Conservation (phyloP, 2,329 filamentous ascomycete genomes). For the Trichoderma koningiopsis region DNA sequence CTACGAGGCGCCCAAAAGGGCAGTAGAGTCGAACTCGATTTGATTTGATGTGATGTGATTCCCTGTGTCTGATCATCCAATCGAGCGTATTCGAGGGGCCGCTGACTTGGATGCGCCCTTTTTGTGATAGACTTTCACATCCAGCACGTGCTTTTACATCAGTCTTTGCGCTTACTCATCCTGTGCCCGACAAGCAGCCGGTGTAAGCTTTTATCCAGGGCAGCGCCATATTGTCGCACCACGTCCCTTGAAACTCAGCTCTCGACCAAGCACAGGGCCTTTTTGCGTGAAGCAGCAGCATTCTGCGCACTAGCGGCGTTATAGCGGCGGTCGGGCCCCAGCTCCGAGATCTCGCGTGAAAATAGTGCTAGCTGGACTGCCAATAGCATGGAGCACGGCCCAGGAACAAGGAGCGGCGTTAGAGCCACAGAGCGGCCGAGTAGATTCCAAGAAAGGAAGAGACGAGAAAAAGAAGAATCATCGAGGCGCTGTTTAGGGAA, state of each 20-base stretch:
- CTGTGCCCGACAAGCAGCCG: neutral
- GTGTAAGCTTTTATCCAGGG: neutral
- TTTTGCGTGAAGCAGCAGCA: neutral
- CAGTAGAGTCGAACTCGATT: neutral
- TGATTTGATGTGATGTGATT: neutral
- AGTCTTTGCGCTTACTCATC: too few species aligned
- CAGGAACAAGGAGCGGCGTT: neutral
- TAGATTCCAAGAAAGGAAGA: neutral
- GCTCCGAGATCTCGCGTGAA: slow-evolving; percentile 13
- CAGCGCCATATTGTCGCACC: slow-evolving; percentile 10
- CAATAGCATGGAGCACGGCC: neutral
- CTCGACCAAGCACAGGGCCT: neutral
- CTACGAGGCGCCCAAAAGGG: neutral
- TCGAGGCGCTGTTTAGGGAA: neutral
- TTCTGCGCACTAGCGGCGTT: neutral
- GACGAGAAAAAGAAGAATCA: neutral
- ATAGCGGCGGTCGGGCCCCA: neutral
- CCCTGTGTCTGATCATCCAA: neutral
- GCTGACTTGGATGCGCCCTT: neutral
- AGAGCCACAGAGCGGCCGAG: neutral
- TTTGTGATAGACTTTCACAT: neutral
- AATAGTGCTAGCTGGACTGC: neutral
- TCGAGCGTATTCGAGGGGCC: neutral
- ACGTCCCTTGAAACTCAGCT: slow-evolving; percentile 14
- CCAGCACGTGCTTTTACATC: neutral